Conservation (phyloP, 345 rosid species). For the Syzygium grande region DNA sequence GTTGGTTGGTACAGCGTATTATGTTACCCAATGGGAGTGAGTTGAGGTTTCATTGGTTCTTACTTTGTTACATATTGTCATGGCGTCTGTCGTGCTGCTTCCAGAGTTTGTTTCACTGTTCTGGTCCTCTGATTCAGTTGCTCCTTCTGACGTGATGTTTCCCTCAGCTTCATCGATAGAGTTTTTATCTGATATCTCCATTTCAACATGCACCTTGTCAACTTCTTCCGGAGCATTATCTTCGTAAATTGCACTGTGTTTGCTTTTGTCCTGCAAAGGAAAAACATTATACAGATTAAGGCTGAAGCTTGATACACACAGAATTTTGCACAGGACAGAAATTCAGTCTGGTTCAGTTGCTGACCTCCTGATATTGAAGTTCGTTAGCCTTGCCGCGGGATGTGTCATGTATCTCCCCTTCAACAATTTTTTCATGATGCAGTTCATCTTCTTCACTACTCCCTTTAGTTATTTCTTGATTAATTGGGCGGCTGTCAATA, state of each 20-base stretch:
- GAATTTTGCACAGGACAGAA: neutral
- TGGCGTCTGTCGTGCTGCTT: slow-evolving; percentile 13
- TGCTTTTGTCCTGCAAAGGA: neutral
- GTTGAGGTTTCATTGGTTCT: neutral
- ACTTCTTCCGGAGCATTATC: neutral
- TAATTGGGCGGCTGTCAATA: neutral
- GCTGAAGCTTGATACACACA: neutral
- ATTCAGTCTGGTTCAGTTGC: neutral
- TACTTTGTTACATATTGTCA: slow-evolving; percentile 28
- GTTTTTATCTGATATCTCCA: neutral
- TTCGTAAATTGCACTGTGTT: neutral
- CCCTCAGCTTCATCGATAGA: neutral
- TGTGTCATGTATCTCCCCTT: neutral
- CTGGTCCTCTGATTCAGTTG: neutral
- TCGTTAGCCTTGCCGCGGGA: neutral
- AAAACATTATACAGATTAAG: neutral
- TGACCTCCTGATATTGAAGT: neutral
- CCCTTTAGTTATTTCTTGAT: neutral
- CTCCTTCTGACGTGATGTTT: neutral
- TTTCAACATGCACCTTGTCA: neutral
- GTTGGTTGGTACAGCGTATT: neutral
- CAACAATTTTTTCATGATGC: neutral
- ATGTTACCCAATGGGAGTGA: neutral
- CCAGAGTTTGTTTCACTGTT: neutral
- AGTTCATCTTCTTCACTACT: neutral